These are phyloP conservation scores for Suhomyces faveliae DNA, from an alignment of 805 yeast genomes.

Conservation along the genomic window DNA sequence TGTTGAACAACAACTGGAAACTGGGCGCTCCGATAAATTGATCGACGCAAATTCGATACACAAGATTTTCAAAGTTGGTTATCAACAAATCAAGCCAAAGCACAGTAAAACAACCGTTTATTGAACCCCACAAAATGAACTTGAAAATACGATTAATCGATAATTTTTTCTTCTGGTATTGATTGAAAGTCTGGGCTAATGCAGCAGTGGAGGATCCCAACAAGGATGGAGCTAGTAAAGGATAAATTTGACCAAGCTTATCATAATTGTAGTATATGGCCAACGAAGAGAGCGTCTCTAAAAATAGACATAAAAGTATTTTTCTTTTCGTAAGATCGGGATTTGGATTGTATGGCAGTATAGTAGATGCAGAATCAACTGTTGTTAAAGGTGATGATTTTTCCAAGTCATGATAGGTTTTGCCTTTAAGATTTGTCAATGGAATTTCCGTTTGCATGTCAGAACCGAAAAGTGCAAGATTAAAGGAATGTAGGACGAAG, in stretches of 20 bases:
- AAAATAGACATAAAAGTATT: conserved; percentile 22
- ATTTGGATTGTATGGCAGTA: neutral
- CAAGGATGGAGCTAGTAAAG: conserved; percentile 35
- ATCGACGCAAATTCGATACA: conserved; percentile 47
- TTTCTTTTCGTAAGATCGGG: conserved; percentile 6
- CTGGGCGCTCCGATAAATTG: conserved; percentile 54
- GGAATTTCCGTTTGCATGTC: conserved; percentile 4
- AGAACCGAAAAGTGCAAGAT: neutral
- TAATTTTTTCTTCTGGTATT: conserved; percentile 31
- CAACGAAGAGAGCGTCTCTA: conserved; percentile 27
- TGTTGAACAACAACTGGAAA: conserved; percentile 52
- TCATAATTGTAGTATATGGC: conserved; percentile 32
- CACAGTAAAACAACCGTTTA: conserved; percentile 55
- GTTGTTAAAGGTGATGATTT: conserved; percentile 13
- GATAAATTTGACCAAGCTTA: conserved; percentile 15
- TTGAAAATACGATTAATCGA: conserved; percentile 36
- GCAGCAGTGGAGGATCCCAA: conserved; percentile 42
- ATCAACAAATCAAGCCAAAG: conserved; percentile 55
- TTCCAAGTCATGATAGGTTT: conserved; percentile 12
- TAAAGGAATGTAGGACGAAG: neutral
- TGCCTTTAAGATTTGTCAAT: conserved; percentile 1
- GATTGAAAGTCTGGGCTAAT: conserved; percentile 42
- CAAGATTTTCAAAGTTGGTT: conserved; percentile 30
- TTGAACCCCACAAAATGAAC: conserved; percentile 58
- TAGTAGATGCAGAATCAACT: conserved; percentile 2